Evolutionary conservation across 345 rosid genomes (phyloP), one percentile per base, ranked within the genome.

Genomic region (Lepidium sativum): DNA sequence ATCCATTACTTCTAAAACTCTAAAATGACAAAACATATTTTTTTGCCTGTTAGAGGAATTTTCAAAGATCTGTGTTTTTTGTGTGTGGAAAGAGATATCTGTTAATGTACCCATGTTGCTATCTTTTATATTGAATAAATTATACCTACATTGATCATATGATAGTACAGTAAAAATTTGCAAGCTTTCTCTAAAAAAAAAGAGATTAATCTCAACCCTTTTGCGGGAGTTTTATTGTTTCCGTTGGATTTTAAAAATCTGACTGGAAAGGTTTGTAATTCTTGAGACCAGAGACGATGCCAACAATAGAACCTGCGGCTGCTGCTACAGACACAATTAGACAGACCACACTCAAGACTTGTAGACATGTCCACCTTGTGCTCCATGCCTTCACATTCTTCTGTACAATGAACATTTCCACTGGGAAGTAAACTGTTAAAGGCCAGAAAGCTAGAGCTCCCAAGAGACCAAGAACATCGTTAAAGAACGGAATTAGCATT

Each of bases 391-490:
- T 81, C 44, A 90, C 80, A 77, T 61, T 79, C 84, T 72, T 89
- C 10, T 82, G 94, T 4, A 50, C 75, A 45, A 89, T 83, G 66
- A 86, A 94, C 99, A 94, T 88, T 77, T 92, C 92, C 15, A 92
- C 86, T 0, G 98, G 98, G 77, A 85, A 89, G 41, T 89, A 89
- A 11, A 92, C 98, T 0, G 96, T 86, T 12, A 94, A 49, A 8
- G 99, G 99, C 96, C 99, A 94, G 50, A 87, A 94, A 42, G 95
- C 99, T 1, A 94, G 45, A 0, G 99, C 97, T 6, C 97, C 97
- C 8, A 94, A 87, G 8, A 92, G 76, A 17, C 97, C 96, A 3
- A 86, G 95, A 0, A 87, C 77, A 44, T 84, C 92, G 11, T 87
- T 87, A 53, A 94, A 94, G 80, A 90, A 90, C 2, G 99, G 99